These are phyloP conservation scores for Taiwanofungus camphoratus DNA, from an alignment of 1,284 basidiomycete species.

Conservation along the genomic window DNA sequence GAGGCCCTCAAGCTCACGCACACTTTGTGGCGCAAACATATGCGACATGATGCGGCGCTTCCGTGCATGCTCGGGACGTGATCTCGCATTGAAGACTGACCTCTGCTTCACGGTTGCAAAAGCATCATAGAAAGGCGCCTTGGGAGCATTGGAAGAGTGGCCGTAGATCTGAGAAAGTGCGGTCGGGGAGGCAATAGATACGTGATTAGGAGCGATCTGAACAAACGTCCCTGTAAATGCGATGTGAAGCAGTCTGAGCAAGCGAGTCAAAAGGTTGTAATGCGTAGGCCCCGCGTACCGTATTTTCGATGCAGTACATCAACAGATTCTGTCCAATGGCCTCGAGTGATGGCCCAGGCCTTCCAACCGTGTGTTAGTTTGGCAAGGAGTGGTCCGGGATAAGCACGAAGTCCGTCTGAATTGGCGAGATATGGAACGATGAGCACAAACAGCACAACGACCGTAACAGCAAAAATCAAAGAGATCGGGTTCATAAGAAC, in stretches of 20 bases:
- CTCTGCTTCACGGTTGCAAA: constrained; percentile 60
- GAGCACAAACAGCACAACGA: constrained; percentile 2
- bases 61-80: constrained; percentile 71
- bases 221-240: constrained; percentile 62
- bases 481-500: too few species aligned
- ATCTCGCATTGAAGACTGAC: constrained; percentile 40
- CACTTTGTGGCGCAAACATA: constrained; percentile 76
- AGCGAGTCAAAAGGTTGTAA: neutral
- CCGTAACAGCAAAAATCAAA: neutral
- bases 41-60: constrained; percentile 84
- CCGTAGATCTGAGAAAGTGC: constrained; percentile 69
- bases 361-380: constrained; percentile 75
- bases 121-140: constrained; percentile 64
- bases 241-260: neutral
- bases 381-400: constrained; percentile 72
- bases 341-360: constrained; percentile 17
- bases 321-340: constrained; percentile 52
- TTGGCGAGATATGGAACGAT: constrained; percentile 55
- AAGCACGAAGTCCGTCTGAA: constrained; percentile 43
- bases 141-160: constrained; percentile 68
- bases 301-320: constrained; percentile 70
- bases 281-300: constrained; percentile 36
- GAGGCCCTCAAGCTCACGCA: constrained; percentile 72
- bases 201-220: constrained; percentile 77
- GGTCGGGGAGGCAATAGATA: constrained; percentile 75